Conservation (phyloP, 805 yeast genomes). For the Pichia occidentalis region DNA sequence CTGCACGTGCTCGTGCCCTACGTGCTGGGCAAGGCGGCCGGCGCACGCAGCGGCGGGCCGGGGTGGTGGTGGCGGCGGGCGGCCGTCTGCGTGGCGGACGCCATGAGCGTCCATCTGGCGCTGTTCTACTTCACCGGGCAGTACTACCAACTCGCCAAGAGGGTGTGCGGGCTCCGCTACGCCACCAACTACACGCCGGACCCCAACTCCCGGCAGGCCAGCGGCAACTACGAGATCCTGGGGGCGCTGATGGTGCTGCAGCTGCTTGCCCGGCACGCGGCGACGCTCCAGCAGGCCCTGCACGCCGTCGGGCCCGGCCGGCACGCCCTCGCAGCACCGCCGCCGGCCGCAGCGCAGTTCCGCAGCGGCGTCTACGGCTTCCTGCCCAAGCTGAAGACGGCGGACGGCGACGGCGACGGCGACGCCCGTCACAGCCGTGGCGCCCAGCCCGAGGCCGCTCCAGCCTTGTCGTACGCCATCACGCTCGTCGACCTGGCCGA, state of each 20-base stretch:
- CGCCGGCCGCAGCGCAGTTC: conserved; percentile 67
- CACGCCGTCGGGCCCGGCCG: conserved; percentile 42
- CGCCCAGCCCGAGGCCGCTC: too few relatives aligned
- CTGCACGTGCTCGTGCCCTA: conserved; percentile 63
- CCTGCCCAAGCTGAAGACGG: too few relatives aligned
- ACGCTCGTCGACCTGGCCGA: conserved; percentile 47
- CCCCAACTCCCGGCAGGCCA: conserved; percentile 27
- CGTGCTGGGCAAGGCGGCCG: conserved; percentile 29
- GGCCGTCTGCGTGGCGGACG: conserved; percentile 42
- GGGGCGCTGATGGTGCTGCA: conserved; percentile 59
- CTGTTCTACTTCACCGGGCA: conserved; percentile 77
- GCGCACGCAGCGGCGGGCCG: conserved; percentile 3
- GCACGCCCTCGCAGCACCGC: conserved; percentile 53
- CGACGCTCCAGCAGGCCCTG: background rate
- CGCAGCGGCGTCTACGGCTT: too few relatives aligned
- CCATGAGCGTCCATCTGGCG: conserved; percentile 69
- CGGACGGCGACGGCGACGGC: too few relatives aligned
- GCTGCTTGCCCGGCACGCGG: conserved; percentile 37
- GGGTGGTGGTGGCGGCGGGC: background rate
- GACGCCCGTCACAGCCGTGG: too few relatives aligned
- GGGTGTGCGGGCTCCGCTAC: conserved; percentile 76
- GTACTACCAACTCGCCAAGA: conserved; percentile 70
- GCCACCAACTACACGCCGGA: conserved; percentile 57
- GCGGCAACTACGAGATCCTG: conserved; percentile 66
- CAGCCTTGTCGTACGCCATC: too few relatives aligned